Base-by-base conservation (phyloP, 768 basidiomycete species). In the Royoungia palumana region DNA sequence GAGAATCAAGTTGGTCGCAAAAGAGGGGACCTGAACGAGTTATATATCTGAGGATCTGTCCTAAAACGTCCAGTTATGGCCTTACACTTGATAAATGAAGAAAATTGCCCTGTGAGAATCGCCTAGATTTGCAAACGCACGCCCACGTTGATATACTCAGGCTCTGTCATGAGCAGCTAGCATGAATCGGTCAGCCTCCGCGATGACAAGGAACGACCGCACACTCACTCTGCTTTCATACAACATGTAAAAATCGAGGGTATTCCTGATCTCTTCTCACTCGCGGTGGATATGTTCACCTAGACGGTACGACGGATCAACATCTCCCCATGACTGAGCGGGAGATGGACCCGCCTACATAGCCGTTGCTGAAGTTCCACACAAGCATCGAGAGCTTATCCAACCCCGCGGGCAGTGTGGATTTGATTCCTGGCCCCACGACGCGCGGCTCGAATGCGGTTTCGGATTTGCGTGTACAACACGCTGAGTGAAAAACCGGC, bases 391-490 rank as follows among this genome's bases (percentile, higher is more conserved):
- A 51, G 21, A 80, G 57, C 14, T 79, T 54, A 50, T 81, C 80
- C 4, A 77, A n/a, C 50, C 74, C 77, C 21, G 77, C 79, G 6
- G 71, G 63, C 59, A 53, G 66, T 35, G 63, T 72, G 0, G 75
- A 76, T 22, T 58, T 50, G 1, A 67, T 59, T 16, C 50, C 61
- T 1, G 76, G 77, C 80, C 5, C 79, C 80, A 19, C 70, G 41
- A 1, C 63, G 61, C 7, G 70, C 70, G 7, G 81, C 81, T 12
- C 67, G 60, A 9, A 73, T 68, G 32, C 58, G 66, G 13, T 77
- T 61, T 11, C 74, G 72, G 3, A 80, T 77, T 1, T 57, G 42
- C 36, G 81, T 68, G 49, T 79, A 83, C 44, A 74, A 6, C 0
- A 68, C 46, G 13, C 47, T 53, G 6, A 47, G 40, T 2, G 55